phyloP scores from a whole-genome alignment of 2,329 filamentous ascomycete species.

The Fusarium gaditjirri region DNA sequence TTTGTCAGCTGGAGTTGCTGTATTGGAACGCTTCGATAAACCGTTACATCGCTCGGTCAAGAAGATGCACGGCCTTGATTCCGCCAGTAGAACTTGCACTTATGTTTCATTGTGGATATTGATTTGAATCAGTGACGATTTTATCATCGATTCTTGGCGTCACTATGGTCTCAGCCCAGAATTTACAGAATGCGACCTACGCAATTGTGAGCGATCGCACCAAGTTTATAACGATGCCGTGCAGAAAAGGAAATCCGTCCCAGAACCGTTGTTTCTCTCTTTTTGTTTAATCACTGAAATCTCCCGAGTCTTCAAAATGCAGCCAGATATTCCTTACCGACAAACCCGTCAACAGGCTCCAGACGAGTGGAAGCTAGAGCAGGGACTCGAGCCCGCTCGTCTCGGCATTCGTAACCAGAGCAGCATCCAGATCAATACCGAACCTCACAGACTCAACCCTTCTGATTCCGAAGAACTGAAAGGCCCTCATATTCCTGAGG shows the following conservation, averaged over 20 bases:
- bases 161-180: not conserved
- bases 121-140: not conserved
- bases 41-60: not conserved
- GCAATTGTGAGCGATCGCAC: not conserved
- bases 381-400: slow-evolving; percentile 57
- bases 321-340: not conserved
- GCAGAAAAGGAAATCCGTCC: rapidly evolving
- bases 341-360: slow-evolving; percentile 21
- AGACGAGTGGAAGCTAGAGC: slow-evolving; percentile 65
- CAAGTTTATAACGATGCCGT: not conserved
- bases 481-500: slow-evolving; percentile 41
- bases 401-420: slow-evolving; percentile 22
- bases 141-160: slow-evolving; percentile 2
- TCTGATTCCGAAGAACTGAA: not conserved
- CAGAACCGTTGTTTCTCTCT: too few species aligned
- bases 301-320: not conserved
- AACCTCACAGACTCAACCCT: not conserved
- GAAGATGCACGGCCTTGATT: rapidly evolving
- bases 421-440: slow-evolving; percentile 1
- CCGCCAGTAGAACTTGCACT: not conserved
- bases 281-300: rapidly evolving
- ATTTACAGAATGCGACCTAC: not conserved
- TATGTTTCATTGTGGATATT: not conserved
- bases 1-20: not conserved
- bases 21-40: not conserved